Evolutionary conservation across 1,139 yeast species (phyloP).

Genomic region (Geotrichum cucujoidarum): DNA sequence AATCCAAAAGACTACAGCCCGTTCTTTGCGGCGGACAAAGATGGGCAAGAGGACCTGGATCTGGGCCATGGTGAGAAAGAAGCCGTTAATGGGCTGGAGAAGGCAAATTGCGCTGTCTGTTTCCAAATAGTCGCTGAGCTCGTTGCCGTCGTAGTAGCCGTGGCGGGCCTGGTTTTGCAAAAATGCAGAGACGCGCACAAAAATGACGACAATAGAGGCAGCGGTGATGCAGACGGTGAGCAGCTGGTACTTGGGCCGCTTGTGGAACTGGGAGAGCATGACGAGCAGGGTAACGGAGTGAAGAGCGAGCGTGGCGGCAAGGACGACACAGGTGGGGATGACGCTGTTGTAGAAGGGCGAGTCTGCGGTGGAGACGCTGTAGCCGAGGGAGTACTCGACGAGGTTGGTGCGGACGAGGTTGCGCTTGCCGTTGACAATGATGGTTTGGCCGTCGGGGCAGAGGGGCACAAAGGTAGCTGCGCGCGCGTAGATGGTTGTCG

Average conservation of each 20-base stretch:
- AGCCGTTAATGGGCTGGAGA: slow-evolving; percentile 9
- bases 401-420: neutral
- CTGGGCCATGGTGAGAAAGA: slow-evolving; percentile 13
- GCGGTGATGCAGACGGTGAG: slow-evolving; percentile 11
- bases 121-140: slow-evolving; percentile 8
- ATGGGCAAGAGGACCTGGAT: slow-evolving; percentile 17
- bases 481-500: neutral
- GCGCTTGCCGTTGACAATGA: slow-evolving; percentile 4
- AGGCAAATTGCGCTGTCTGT: slow-evolving; percentile 4
- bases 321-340: slow-evolving; percentile 16
- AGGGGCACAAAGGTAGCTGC: slow-evolving; percentile 11
- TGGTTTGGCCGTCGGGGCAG: slow-evolving; percentile 18
- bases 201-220: slow-evolving; percentile 8
- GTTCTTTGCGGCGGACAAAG: slow-evolving; percentile 15
- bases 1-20: slow-evolving; percentile 14
- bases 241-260: slow-evolving; percentile 16
- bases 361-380: neutral
- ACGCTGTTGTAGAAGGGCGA: slow-evolving; percentile 16
- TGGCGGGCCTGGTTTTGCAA: slow-evolving; percentile 4
- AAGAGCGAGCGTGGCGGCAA: slow-evolving; percentile 15
- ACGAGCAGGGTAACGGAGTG: slow-evolving; percentile 9
- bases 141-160: slow-evolving; percentile 18
- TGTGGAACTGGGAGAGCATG: slow-evolving; percentile 5
- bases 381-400: slow-evolving; percentile 9
- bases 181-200: slow-evolving; percentile 10